phyloP scores from a whole-genome alignment of 1,284 basidiomycete species.

The Jaminaea rosea region DNA sequence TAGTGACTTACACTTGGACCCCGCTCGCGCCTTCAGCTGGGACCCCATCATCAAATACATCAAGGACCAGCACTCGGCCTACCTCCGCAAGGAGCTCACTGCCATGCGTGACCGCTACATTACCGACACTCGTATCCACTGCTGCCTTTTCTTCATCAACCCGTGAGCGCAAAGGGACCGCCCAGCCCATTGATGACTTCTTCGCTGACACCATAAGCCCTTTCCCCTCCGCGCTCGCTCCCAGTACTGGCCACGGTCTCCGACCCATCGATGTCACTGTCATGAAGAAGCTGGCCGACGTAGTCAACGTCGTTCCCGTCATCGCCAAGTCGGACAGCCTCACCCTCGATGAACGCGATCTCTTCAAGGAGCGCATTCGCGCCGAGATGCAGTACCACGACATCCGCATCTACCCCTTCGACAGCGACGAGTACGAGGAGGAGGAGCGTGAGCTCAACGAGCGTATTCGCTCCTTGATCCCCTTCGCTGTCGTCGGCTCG shows the following conservation, averaged over 20 bases:
- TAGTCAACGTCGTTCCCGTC: slow-evolving; percentile 96
- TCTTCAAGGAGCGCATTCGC: slow-evolving; percentile 89
- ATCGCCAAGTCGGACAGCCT: slow-evolving; percentile 97
- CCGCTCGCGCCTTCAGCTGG: slow-evolving; percentile 62
- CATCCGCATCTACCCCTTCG: slow-evolving; percentile 92
- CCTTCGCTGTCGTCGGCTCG: slow-evolving; percentile 92
- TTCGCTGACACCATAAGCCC: neutral
- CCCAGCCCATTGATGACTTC: neutral
- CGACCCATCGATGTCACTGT: slow-evolving; percentile 80
- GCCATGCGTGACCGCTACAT: slow-evolving; percentile 98
- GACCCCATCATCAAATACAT: slow-evolving; percentile 98
- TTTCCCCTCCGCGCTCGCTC: slow-evolving; percentile 72
- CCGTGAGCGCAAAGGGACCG: slow-evolving; percentile 17
- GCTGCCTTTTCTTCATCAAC: slow-evolving; percentile 96
- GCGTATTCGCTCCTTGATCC: slow-evolving; percentile 76
- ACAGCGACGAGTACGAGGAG: slow-evolving; percentile 87
- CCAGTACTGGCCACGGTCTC: slow-evolving; percentile 37
- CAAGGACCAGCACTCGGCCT: slow-evolving; percentile 97
- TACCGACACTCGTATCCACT: slow-evolving; percentile 95
- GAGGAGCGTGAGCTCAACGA: slow-evolving; percentile 84
- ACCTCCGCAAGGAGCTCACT: slow-evolving; percentile 95
- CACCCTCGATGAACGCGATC: slow-evolving; percentile 82
- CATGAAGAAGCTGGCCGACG: slow-evolving; percentile 96
- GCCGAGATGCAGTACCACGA: slow-evolving; percentile 86
- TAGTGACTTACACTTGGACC: neutral